Conservation (phyloP, 2,329 filamentous ascomycete species). For the Sphaerulina vaccinii region DNA sequence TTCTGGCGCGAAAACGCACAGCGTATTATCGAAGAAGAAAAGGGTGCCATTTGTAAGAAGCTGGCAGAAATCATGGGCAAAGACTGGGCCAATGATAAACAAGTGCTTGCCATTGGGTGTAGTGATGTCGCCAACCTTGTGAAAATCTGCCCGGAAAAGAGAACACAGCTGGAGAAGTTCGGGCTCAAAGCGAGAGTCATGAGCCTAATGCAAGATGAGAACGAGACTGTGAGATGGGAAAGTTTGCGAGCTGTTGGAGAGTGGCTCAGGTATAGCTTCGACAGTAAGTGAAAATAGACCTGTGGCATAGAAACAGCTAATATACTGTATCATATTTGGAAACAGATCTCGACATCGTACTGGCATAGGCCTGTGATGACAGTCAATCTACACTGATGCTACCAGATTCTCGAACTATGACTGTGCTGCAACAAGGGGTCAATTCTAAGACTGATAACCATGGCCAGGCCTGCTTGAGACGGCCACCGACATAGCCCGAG, state of each 20-base stretch:
- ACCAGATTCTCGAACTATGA: too few species aligned
- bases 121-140: conserved; percentile 89
- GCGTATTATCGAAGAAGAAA: conserved; percentile 79
- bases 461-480: background rate
- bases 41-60: conserved; percentile 74
- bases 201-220: conserved; percentile 87
- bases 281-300: conserved; percentile 33
- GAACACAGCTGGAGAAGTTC: conserved; percentile 74
- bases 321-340: background rate
- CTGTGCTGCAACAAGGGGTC: too few species aligned
- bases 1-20: conserved; percentile 94
- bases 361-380: too few species aligned
- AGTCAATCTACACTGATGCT: too few species aligned
- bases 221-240: conserved; percentile 90
- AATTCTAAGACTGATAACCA: background rate
- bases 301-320: background rate
- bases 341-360: too few species aligned
- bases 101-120: conserved; percentile 86
- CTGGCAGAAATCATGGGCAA: conserved; percentile 82
- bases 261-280: conserved; percentile 71
- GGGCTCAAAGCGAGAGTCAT: conserved; percentile 85
- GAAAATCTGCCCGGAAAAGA: conserved; percentile 82
- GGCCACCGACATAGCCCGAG: background rate
- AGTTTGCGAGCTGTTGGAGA: conserved; percentile 80
- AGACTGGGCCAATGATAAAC: conserved; percentile 79